Conservation (phyloP, 116 monocot species). For the Trichopus zeylanicus region DNA sequence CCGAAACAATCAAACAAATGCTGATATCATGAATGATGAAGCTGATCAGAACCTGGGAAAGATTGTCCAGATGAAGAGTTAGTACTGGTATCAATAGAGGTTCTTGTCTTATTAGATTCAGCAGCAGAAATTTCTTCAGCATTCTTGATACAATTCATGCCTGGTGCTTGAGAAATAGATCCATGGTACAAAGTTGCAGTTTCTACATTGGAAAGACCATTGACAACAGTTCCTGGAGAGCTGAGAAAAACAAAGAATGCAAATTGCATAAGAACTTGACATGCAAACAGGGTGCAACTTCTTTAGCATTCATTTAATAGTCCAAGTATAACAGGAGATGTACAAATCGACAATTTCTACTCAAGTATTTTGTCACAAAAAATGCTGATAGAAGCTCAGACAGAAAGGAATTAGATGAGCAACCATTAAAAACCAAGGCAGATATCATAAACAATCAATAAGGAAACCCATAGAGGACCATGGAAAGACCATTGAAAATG, state of each 20-base stretch:
- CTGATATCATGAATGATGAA: conserved; percentile 4
- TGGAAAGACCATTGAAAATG: background rate
- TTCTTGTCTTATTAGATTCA: conserved; percentile 11
- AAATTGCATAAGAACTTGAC: background rate
- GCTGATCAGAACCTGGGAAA: conserved; percentile 8
- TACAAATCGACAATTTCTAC: background rate
- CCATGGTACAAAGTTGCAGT: conserved; percentile 2
- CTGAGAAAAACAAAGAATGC: conserved; percentile 18
- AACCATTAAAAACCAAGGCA: background rate
- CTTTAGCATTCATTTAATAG: background rate
- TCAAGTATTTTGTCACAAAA: background rate
- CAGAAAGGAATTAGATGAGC: background rate
- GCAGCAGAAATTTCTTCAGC: conserved; percentile 16
- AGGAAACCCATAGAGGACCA: too few species aligned
- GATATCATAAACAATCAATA: background rate
- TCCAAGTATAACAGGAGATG: background rate
- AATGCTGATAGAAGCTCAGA: background rate
- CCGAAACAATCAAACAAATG: conserved; percentile 13
- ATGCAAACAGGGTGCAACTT: background rate
- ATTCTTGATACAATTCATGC: background rate
- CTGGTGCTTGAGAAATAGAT: conserved; percentile 6
- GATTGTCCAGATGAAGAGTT: conserved; percentile 11
- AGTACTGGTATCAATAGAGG: conserved; percentile 2
- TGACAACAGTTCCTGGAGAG: conserved; percentile 16
- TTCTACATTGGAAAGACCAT: conserved; percentile 24